These are phyloP conservation scores for Catunica adiposa DNA, from an alignment of 2,329 filamentous ascomycete genomes.

Conservation along the genomic window DNA sequence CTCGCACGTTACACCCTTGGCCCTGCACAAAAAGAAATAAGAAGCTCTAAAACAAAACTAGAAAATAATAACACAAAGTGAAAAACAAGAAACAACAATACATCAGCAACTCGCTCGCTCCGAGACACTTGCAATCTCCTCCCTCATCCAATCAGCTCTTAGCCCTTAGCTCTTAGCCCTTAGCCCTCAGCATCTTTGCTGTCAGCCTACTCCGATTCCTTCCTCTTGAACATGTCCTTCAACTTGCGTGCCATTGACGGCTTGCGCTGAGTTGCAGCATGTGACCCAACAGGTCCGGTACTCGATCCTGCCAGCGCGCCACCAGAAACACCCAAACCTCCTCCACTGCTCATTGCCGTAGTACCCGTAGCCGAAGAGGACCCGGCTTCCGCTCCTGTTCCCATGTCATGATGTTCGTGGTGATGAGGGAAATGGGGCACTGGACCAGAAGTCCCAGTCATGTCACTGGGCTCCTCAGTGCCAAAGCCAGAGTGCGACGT, in stretches of 20 bases:
- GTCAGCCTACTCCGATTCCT: not conserved
- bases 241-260: not conserved
- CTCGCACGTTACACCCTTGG: no score
- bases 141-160: no score
- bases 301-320: not conserved
- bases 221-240: not conserved
- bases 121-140: no score
- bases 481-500: conserved; percentile 2
- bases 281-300: not conserved
- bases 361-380: not conserved
- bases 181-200: no score
- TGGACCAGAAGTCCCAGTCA: not conserved
- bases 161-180: no score
- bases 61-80: no score
- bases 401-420: not conserved
- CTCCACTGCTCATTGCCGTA: not conserved
- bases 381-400: not conserved
- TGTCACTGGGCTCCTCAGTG: not conserved
- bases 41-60: no score
- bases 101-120: no score
- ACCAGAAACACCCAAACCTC: not conserved
- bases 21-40: no score
- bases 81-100: no score
- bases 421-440: not conserved
- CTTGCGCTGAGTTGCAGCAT: not conserved